Base-by-base conservation (phyloP, 2,329 filamentous ascomycete species). In the Cordyceps cicadae region DNA sequence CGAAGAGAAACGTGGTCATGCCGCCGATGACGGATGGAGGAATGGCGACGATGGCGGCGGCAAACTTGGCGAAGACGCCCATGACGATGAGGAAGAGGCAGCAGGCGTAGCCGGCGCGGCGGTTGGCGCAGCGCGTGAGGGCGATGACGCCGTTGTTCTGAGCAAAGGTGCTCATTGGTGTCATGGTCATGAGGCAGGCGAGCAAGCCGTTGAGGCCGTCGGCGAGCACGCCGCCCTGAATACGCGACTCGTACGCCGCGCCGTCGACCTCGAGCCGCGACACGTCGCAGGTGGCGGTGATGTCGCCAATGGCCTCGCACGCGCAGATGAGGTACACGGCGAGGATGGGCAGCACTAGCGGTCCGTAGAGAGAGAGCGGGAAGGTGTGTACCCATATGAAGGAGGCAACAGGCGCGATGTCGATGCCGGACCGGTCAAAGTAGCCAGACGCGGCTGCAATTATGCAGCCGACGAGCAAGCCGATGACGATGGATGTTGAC, bases 101-200 rank as follows among this genome's bases (percentile, higher is more conserved):
- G 69, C 86, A 88, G 54, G 86, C 88, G 70, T 91, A 92, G 5
- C 90, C 90, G 5, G 89, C 90, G 52, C 86, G 88, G 59, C 90
- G 84, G 71, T 91, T 93, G 1, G 90, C 90, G 70, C 89, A 93
- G 17, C 89, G 82, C 0, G 90, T 94, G 50, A 94, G 78, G 0
- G 89, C 87, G 63, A 94, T 92, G 56, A 93, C 88, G 41, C 89
- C 89, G 70, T 93, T 92, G 76, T 93, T 93, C 71, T 92, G 89
- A 0, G 89, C 89, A 66, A 92, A 92, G 0, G 86, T 88, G 1
- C 85, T 87, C 83, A 92, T 89, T 34, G 89, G 89, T 0, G 88
- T 89, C 66, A 90, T 89, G 53, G 89, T 93, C 76, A 86, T 88
- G 37, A 94, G 81, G 0, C 86, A 88, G 17, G 89, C 88, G 17